These are phyloP conservation scores for Hemisphaericaspora lyxosophila DNA, from an alignment of 1,139 yeast species.

Conservation along the genomic window DNA sequence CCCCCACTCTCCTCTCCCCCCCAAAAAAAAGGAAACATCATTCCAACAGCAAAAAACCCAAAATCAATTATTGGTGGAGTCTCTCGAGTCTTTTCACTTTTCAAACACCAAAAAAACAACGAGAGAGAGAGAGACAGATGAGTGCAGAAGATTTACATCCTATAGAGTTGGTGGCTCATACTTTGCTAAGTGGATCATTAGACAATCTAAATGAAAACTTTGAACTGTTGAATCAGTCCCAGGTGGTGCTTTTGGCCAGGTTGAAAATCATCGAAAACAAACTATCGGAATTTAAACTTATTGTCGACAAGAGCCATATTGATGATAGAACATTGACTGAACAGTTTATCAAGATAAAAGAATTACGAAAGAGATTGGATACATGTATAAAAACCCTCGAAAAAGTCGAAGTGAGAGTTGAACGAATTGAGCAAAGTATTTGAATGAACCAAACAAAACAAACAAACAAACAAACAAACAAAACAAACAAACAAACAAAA, in stretches of 20 bases:
- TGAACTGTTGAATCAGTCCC: constrained; percentile 56
- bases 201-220: constrained; percentile 53
- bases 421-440: constrained; percentile 7
- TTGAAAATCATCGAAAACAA: constrained; percentile 43
- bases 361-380: constrained; percentile 34
- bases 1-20: too few species aligned
- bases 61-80: too few species aligned
- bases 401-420: constrained; percentile 36
- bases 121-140: too few species aligned
- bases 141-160: constrained; percentile 43
- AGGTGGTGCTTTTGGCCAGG: constrained; percentile 51
- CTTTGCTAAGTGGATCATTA: constrained; percentile 52
- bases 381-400: constrained; percentile 30
- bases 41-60: neutral
- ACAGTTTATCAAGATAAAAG: constrained; percentile 32
- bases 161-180: constrained; percentile 56
- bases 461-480: too few species aligned
- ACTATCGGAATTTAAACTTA: constrained; percentile 25
- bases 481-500: too few species aligned
- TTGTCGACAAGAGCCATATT: constrained; percentile 15
- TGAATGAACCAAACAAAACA: neutral
- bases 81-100: too few species aligned
- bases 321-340: constrained; percentile 25
- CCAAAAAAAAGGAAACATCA: too few species aligned
- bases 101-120: too few species aligned